phyloP scores from a whole-genome alignment of 768 basidiomycete genomes.

The Xerocomellus chrysenteron region DNA sequence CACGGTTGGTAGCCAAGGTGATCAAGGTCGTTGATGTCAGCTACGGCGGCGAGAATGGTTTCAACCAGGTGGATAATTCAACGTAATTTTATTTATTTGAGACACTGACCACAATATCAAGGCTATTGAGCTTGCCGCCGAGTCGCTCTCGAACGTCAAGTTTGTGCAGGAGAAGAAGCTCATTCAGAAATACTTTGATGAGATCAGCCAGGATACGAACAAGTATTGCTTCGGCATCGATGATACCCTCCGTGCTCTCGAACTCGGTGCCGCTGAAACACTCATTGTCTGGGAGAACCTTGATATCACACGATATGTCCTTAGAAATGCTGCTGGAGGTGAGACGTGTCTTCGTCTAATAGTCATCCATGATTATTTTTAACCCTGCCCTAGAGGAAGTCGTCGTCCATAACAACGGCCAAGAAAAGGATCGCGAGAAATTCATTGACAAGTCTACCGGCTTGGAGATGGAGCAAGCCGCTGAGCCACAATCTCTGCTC shows the following conservation, averaged over 20 bases:
- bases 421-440: slow-evolving; percentile 91
- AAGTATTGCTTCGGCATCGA: slow-evolving; percentile 98
- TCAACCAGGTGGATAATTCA: slow-evolving; percentile 78
- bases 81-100: not conserved
- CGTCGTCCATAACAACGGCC: slow-evolving; percentile 76
- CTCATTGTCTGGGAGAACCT: slow-evolving; percentile 98
- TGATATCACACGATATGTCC: slow-evolving; percentile 81
- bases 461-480: slow-evolving; percentile 88
- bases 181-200: slow-evolving; percentile 98
- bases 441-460: slow-evolving; percentile 95
- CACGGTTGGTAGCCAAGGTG: slow-evolving; percentile 80
- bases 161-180: slow-evolving; percentile 99
- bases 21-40: slow-evolving; percentile 99
- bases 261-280: slow-evolving; percentile 95
- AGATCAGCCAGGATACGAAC: slow-evolving; percentile 96
- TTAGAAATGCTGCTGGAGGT: slow-evolving; percentile 94
- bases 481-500: slow-evolving; percentile 82
- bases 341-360: slow-evolving; percentile 14
- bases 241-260: slow-evolving; percentile 94
- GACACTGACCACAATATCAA: slow-evolving; percentile 26
- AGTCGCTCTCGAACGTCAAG: slow-evolving; percentile 96
- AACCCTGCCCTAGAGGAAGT: slow-evolving; percentile 63
- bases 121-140: slow-evolving; percentile 97
- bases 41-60: slow-evolving; percentile 98
- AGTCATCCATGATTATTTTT: not conserved